Base-by-base conservation (phyloP, 139 green algal species). In the Picochlorum sp. region DNA sequence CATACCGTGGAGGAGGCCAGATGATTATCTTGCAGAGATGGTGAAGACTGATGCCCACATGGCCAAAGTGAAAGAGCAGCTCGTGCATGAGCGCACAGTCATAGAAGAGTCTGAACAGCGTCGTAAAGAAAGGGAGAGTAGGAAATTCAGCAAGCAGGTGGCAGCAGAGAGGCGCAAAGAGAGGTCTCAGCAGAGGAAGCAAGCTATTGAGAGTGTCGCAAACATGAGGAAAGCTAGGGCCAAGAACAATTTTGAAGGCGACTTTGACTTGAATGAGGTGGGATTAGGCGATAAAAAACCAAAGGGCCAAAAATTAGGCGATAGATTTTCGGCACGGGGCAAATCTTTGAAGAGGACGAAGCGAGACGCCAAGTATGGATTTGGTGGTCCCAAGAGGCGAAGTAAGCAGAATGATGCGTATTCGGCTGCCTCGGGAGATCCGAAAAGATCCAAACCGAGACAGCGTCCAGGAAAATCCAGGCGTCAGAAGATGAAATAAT, bases 21-120 rank as follows among this genome's bases (percentile, higher is more conserved):
- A 70, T 0, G 92, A 98, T 79, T 98, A 96, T 72, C 97, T 95
- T 57, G 92, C 92, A 1, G 90, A 98, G 72, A 98, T 97, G 91
- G 92, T 97, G 6, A 98, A 98, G 80, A 85, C 51, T 16, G 92
- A 98, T 66, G 79, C 86, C 57, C 92, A 98, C 78, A 98, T 98
- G 92, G 68, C 77, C 32, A 82, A 81, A 34, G 75, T 97, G 9
- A 92, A 92, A 71, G 73, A 89, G 69, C 80, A 94, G 80, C 77
- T 97, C 6, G 85, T 93, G 73, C 81, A 83, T 20, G 85, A 97
- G 76, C 81, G 92, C 71, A 73, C 83, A 61, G 51, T 79, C 60
- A 89, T 95, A 7, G 84, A 95, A 64, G 75, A 67, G 49, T 69
- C 81, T 30, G 85, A 93, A 37, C 79, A 94, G 63, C 58, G 86